Base-by-base conservation (phyloP, 2,329 filamentous ascomycete species). In the Colletotrichum eleusines region DNA sequence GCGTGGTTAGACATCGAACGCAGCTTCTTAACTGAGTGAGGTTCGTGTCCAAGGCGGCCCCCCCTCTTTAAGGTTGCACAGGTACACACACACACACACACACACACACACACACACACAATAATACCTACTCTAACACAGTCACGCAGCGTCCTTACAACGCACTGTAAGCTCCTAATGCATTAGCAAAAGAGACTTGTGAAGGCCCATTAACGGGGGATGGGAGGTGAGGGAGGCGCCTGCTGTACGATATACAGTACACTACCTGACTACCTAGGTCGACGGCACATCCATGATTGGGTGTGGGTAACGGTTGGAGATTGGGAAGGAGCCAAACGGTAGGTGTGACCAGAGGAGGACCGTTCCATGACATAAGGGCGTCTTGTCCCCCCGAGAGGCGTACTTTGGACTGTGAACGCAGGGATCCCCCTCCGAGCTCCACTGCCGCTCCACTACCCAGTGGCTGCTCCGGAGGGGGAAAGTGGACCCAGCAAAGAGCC, bases 401-500 rank as follows among this genome's bases (percentile, higher is more conserved):
- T 44, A 33, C 33, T 8, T 26, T 33, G 44, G 28, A 44, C 38
- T n/a, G 59, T 38, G 20, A 23, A 20, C 48, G 66, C 69, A 72
- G 69, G 69, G 69, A 58, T 70, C 40, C 23, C 66, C 57, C 35
- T 53, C 55, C 50, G 42, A 57, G n/a, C 64, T 63, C 63, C 58
- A 48, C 64, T 59, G 68, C 51, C 46, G 44, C 58, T 28, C 53
- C 46, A 28, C 31, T 35, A 38, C 38, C 31, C 53, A 59, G 59
- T 71, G 64, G 65, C 58, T 63, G 20, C 23, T 46, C 57, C 33
- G 40, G 40, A 40, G 54, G 28, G 54, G n/a, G 35, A 65, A 70
- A 69, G n/a, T n/a, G n/a, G n/a, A n/a, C n/a, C n/a, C n/a, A 70
- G 59, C 50, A 66, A 60, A 64, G 60, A 70, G 66, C 66, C 66